A percentile compares a stretch with the other conserved stretches of the same genome.
Conservation (phyloP, 441 rosid species). For the Croton setiger region DNA sequence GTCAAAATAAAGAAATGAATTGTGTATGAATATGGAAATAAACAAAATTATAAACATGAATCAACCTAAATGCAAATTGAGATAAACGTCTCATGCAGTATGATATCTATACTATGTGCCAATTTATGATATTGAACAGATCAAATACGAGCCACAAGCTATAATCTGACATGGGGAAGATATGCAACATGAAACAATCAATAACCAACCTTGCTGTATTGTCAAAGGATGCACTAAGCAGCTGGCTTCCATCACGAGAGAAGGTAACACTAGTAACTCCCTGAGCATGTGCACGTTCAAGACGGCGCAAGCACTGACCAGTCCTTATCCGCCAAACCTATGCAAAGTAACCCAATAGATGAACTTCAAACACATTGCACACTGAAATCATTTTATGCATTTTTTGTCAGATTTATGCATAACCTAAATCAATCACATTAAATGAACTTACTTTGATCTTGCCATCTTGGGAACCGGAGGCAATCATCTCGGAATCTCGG, state of each 20-base stretch:
- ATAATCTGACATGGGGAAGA: not conserved
- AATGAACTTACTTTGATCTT: slow-evolving; percentile 71
- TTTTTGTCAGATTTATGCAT: not conserved
- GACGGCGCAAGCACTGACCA: slow-evolving; percentile 90
- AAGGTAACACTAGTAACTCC: slow-evolving; percentile 93
- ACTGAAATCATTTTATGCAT: slow-evolving; percentile 1
- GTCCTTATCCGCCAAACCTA: slow-evolving; percentile 98
- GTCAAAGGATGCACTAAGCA: slow-evolving; percentile 94
- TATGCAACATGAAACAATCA: not conserved
- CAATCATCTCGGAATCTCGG: slow-evolving; percentile 97
- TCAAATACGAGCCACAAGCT: not conserved
- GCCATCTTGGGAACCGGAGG: slow-evolving; percentile 96
- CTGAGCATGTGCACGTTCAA: slow-evolving; percentile 91
- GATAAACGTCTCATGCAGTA: not conserved
- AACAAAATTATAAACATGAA: slow-evolving; percentile 11
- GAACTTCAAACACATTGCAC: slow-evolving; percentile 11
- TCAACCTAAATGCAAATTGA: not conserved
- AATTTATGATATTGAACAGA: not conserved
- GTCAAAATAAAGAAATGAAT: slow-evolving; percentile 1
- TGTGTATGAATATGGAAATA: not conserved
- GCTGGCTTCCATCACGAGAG: slow-evolving; percentile 97
- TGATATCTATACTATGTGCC: not conserved
- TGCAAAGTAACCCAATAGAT: slow-evolving; percentile 25
- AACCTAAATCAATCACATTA: slow-evolving; percentile 18
- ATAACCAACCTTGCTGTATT: slow-evolving; percentile 69